These are phyloP conservation scores for Blyttiomyces sp. DNA, from an alignment of 371 early-diverging fungal species.

Conservation along the genomic window DNA sequence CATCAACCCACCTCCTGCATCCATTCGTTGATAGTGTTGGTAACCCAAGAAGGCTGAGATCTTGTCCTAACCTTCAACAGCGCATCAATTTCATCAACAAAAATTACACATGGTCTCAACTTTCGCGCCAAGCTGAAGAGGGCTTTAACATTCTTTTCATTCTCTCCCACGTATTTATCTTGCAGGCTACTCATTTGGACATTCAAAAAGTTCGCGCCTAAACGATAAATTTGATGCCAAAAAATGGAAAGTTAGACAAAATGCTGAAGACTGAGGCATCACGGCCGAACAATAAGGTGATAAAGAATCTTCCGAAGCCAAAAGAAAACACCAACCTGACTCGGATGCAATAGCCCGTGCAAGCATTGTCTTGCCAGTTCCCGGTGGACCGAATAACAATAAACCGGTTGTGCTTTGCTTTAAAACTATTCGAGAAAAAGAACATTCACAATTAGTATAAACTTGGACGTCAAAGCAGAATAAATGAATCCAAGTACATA, in stretches of 20 bases:
- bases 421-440: constrained; percentile 8
- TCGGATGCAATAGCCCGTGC: constrained; percentile 22
- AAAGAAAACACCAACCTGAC: no score
- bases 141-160: constrained; percentile 79
- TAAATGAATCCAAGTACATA: background rate
- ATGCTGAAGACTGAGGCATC: background rate
- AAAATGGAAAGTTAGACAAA: background rate
- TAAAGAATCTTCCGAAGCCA: no score
- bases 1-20: constrained; percentile 15
- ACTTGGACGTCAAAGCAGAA: background rate
- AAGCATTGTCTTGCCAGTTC: constrained; percentile 92
- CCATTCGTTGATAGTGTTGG: constrained; percentile 33
- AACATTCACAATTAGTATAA: background rate
- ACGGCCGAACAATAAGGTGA: no score
- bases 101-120: constrained; percentile 90
- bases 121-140: constrained; percentile 89
- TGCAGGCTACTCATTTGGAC: constrained; percentile 79
- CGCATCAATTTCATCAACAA: constrained; percentile 96
- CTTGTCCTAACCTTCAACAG: constrained; percentile 51
- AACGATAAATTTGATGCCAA: no score
- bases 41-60: constrained; percentile 14
- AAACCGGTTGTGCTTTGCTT: constrained; percentile 57
- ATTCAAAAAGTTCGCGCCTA: constrained; percentile 84
- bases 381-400: constrained; percentile 95
- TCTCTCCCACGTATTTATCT: constrained; percentile 89